A percentile compares a stretch with the other conserved stretches of the same genome.
These are phyloP conservation scores for Rhododendron kiyosumense DNA, from an alignment of 148 eudicot genomes.

Conservation along the genomic window DNA sequence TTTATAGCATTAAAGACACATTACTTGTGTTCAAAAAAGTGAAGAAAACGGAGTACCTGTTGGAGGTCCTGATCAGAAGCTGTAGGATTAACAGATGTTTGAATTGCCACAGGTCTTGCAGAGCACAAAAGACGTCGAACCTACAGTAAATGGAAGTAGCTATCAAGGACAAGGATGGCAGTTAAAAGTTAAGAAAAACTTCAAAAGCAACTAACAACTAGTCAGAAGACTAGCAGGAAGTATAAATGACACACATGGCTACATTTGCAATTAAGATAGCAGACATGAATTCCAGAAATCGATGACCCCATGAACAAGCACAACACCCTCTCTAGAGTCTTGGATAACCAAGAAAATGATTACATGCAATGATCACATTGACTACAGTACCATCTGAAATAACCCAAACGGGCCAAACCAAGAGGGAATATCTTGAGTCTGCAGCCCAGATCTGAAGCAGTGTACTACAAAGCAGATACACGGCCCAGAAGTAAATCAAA, in stretches of 20 bases:
- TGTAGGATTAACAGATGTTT: constrained; percentile 69
- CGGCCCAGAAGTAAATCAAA: not conserved
- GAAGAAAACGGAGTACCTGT: constrained; percentile 46
- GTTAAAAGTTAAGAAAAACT: not conserved
- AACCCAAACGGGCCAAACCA: not conserved
- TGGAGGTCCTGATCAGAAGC: constrained; percentile 94
- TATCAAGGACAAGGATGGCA: not conserved
- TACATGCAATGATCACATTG: not conserved
- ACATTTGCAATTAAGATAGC: not conserved
- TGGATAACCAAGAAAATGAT: not conserved
- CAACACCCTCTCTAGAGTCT: not conserved
- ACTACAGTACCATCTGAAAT: not conserved
- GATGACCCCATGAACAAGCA: not conserved
- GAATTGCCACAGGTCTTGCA: constrained; percentile 83
- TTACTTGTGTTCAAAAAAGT: not conserved
- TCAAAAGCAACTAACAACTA: not conserved
- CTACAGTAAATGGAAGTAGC: constrained; percentile 27
- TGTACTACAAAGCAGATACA: not conserved
- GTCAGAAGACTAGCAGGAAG: not conserved
- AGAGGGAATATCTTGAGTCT: not conserved
- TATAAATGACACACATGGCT: not conserved
- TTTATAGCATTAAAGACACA: not conserved
- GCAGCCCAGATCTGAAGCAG: not conserved
- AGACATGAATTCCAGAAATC: not conserved
- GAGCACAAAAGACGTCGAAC: constrained; percentile 91